Evolutionary conservation across 495 filamentous ascomycete genomes (phyloP).

Genomic region (Aspergillus bertholletiae): DNA sequence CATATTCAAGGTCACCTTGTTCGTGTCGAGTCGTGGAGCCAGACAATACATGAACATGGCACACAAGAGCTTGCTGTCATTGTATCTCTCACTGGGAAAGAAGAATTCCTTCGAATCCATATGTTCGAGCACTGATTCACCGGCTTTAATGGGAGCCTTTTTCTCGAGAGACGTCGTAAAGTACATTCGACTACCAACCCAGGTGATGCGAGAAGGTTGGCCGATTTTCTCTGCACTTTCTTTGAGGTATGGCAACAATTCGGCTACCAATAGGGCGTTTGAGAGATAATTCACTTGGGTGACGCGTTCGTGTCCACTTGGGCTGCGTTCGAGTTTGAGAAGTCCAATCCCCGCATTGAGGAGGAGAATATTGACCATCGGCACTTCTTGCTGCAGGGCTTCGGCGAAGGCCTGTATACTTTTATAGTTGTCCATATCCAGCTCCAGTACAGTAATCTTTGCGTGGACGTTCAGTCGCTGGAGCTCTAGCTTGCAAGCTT

Average conservation of each 20-base stretch:
- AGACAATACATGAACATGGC: slow-evolving; percentile 28
- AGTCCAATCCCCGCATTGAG: slow-evolving; percentile 30
- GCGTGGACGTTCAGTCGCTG: not conserved
- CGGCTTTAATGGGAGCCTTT: not conserved
- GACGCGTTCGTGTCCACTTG: slow-evolving; percentile 26
- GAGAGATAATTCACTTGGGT: slow-evolving; percentile 35
- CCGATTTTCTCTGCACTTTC: slow-evolving; percentile 14
- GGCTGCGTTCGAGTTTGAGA: slow-evolving; percentile 14
- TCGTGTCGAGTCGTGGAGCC: slow-evolving; percentile 15
- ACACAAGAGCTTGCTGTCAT: slow-evolving; percentile 27
- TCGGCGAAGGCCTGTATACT: slow-evolving; percentile 5
- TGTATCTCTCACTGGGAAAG: slow-evolving; percentile 17
- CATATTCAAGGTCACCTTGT: no score
- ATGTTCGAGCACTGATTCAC: slow-evolving; percentile 20
- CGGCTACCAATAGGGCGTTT: slow-evolving; percentile 26
- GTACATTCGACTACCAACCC: slow-evolving; percentile 29
- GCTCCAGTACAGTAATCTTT: slow-evolving; percentile 1
- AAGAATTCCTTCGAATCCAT: slow-evolving; percentile 23
- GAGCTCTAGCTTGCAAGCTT: slow-evolving; percentile 1
- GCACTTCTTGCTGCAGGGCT: no score
- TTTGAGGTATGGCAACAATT: slow-evolving; percentile 30
- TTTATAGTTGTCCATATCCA: slow-evolving; percentile 4
- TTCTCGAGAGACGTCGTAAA: slow-evolving; percentile 10
- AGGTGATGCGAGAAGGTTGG: slow-evolving; percentile 23
- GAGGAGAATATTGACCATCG: no score